phyloP scores from a whole-genome alignment of 1,284 basidiomycete genomes.

The Peniophora sp. region DNA sequence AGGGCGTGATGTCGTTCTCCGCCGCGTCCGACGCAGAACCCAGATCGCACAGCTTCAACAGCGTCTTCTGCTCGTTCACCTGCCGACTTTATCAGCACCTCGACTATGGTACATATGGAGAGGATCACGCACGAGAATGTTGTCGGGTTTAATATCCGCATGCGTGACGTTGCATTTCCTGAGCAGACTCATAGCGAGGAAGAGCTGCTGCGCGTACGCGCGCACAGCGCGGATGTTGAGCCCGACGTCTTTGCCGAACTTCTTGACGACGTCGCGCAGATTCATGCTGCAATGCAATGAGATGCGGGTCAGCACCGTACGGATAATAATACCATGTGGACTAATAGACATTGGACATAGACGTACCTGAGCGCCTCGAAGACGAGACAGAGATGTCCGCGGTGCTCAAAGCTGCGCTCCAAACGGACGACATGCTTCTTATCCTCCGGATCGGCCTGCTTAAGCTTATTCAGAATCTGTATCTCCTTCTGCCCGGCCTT shows the following conservation, averaged over 20 bases:
- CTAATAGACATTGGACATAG: no score
- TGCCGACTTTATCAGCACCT: slow-evolving; percentile 21
- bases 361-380: slow-evolving; percentile 90
- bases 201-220: slow-evolving; percentile 94
- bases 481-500: slow-evolving; percentile 93
- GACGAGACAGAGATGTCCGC: slow-evolving; percentile 93
- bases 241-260: slow-evolving; percentile 98
- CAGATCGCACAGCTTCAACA: slow-evolving; percentile 92
- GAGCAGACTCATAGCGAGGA: slow-evolving; percentile 80
- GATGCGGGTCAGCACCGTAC: no score
- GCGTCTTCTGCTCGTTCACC: slow-evolving; percentile 93
- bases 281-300: slow-evolving; percentile 86
- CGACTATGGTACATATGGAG: slow-evolving; percentile 2
- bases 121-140: slow-evolving; percentile 67
- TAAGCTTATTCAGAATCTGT: slow-evolving; percentile 81
- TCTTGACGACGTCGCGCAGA: slow-evolving; percentile 93
- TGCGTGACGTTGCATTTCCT: slow-evolving; percentile 92
- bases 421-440: slow-evolving; percentile 93
- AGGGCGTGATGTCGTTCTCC: slow-evolving; percentile 97
- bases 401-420: slow-evolving; percentile 92
- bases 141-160: slow-evolving; percentile 97
- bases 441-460: slow-evolving; percentile 88
- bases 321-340: slow-evolving; percentile 7
- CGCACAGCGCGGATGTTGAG: slow-evolving; percentile 95
- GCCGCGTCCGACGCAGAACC: slow-evolving; percentile 92